Conservation (phyloP, 2,329 filamentous ascomycete species). For the Verticillium isaacii region DNA sequence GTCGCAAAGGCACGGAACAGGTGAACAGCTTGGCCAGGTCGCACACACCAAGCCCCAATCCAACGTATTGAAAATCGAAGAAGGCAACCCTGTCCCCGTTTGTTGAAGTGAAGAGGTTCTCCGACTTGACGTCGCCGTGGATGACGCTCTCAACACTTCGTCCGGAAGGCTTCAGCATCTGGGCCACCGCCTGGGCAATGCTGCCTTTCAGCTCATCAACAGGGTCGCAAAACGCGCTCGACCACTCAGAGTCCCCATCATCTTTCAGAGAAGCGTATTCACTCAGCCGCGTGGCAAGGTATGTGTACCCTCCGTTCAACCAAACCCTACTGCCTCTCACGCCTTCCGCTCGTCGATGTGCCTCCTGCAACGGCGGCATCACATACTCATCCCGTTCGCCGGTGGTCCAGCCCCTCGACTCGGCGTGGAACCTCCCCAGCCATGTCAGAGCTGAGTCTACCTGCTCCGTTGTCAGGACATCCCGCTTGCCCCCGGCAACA, state of each 20-base stretch:
- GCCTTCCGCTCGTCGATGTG: conserved; percentile 19
- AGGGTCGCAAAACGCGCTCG: conserved; percentile 36
- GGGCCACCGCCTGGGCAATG: conserved; percentile 48
- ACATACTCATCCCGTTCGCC: conserved; percentile 32
- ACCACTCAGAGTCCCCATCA: conserved; percentile 52
- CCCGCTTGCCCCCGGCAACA: conserved; percentile 49
- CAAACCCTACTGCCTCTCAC: conserved; percentile 36
- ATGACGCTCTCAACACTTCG: conserved; percentile 50
- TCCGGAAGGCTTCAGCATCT: conserved; percentile 41
- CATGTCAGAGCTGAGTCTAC: conserved; percentile 53
- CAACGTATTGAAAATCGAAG: conserved; percentile 67
- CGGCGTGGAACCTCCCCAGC: conserved; percentile 57
- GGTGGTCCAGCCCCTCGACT: conserved; percentile 35
- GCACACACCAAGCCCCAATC: conserved; percentile 58
- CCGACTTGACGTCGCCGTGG: conserved; percentile 66
- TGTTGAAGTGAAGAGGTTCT: conserved; percentile 57
- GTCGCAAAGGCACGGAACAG: conserved; percentile 53
- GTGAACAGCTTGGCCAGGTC: conserved; percentile 65
- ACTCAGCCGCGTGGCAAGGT: conserved; percentile 55
- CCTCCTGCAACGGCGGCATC: conserved; percentile 52
- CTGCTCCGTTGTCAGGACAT: conserved; percentile 39
- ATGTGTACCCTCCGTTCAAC: conserved; percentile 66
- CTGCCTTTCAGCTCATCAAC: conserved; percentile 21
- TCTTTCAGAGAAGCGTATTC: conserved; percentile 47
- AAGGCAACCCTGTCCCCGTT: conserved; percentile 51